Evolutionary conservation across 1,284 basidiomycete genomes (phyloP), one percentile per base, ranked within the genome.

Genomic region (Marasmius oreades): DNA sequence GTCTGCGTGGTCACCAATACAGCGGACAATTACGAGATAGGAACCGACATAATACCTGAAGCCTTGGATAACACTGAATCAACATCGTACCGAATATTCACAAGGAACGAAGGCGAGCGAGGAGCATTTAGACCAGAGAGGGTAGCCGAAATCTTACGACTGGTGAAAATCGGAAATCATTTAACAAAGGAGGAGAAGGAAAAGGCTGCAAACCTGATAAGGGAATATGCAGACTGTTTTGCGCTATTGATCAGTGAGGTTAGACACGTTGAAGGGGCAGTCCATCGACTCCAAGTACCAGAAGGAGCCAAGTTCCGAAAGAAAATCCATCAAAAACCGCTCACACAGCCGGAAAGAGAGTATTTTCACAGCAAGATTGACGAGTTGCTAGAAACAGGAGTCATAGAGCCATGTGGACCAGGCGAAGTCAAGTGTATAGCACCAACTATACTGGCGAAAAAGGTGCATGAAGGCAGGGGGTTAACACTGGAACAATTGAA

Each of bases 341-440:
- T 53, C 18, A 53, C 51, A 18, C 51, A 34, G 23, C 36, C 51
- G 18, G 36, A 53, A 44, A 11, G 26, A 5, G n/a, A 53, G 28
- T 53, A 44, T 20, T 26, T 42, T 24, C 44, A 48, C 18, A 18
- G 16, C 4, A 43, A 39, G 10, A 42, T 55, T 16, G 39, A 81
- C 80, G 50, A 42, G 78, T 20, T 66, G 20, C 23, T 33, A 7
- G 36, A 1, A 11, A 23, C 33, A 60, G 52, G 37, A 31, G 43
- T 62, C 36, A 50, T 47, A 46, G 43, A 23, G 2, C 61, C 55
- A 18, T 63, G 62, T 20, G 20, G 54, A 24, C 63, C 58, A n/a
- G 51, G 48, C 7, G 58, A 64, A 23, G 63, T 66, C 22, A 63
- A 66, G 39, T 64, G 61, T 42, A 55, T 60, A 22, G 59, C 57